phyloP scores from a whole-genome alignment of 768 basidiomycete species.

The Clitopilus passeckerianus region DNA sequence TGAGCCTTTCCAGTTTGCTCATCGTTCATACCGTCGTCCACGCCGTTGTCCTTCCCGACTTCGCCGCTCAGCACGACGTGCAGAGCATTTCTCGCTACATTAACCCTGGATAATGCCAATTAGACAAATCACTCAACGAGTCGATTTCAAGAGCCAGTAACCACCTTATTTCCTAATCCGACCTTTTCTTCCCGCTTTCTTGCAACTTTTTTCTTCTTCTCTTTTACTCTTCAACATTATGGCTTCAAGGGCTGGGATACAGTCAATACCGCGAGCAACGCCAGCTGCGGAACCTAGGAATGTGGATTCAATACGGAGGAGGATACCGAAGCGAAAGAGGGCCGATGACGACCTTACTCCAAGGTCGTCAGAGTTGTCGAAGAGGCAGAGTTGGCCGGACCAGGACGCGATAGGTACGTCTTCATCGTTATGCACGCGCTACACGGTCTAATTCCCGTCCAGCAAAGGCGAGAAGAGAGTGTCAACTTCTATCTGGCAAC shows the following conservation, averaged over 20 bases:
- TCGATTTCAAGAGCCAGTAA: conserved; percentile 2
- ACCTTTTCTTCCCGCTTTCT: not conserved
- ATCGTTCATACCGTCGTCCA: conserved; percentile 16
- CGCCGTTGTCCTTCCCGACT: conserved; percentile 11
- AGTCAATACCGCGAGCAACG: not conserved
- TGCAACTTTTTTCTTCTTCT: not conserved
- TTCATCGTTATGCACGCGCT: not conserved
- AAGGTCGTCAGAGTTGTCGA: not conserved
- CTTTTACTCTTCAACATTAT: not conserved
- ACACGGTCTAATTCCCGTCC: not conserved
- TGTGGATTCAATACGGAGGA: not conserved
- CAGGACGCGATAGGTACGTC: not conserved
- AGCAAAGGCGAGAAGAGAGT: conserved; percentile 17
- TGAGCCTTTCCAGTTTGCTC: conserved; percentile 11
- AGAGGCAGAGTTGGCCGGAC: not conserved
- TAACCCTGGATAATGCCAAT: conserved; percentile 25
- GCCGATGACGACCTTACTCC: not conserved
- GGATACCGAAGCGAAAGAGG: not conserved
- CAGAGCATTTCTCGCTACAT: conserved; percentile 6
- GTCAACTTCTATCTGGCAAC: conserved; percentile 61
- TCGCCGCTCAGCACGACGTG: conserved; percentile 11
- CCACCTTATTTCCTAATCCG: not conserved
- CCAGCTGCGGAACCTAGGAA: not conserved
- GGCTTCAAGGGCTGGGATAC: not conserved
- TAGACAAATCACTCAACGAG: conserved; percentile 18